These are phyloP conservation scores for Dendrobium huoshanense DNA, from an alignment of 106 monocot species.

Conservation along the genomic window DNA sequence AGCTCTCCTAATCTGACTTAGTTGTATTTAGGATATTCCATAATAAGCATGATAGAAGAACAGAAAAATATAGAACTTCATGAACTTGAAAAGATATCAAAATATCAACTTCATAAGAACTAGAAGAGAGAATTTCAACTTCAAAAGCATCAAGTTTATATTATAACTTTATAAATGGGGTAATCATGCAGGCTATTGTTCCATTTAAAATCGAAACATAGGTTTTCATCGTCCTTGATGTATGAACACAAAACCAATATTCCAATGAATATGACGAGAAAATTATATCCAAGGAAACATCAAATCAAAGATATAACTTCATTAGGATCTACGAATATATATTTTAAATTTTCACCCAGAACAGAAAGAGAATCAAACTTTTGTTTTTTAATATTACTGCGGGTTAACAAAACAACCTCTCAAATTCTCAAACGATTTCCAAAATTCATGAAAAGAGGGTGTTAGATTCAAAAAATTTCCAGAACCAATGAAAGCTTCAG, in stretches of 20 bases:
- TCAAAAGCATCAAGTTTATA: too few relatives aligned
- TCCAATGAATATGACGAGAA: not conserved
- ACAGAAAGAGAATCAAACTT: not conserved
- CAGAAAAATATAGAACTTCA: too few relatives aligned
- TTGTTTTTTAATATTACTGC: not conserved
- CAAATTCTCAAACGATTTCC: too few relatives aligned
- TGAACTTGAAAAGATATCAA: too few relatives aligned
- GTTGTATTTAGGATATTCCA: too few relatives aligned
- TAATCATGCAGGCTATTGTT: not conserved
- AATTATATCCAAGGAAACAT: not conserved
- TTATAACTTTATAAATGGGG: too few relatives aligned
- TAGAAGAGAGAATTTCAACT: too few relatives aligned
- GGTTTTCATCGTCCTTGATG: not conserved
- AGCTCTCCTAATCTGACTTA: too few relatives aligned
- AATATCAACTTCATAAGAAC: too few relatives aligned
- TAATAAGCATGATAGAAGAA: too few relatives aligned
- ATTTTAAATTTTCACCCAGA: not conserved
- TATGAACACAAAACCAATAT: not conserved
- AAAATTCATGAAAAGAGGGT: not conserved
- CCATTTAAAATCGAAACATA: not conserved
- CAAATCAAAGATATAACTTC: not conserved
- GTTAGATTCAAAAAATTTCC: not conserved
- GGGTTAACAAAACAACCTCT: not conserved
- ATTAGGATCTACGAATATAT: not conserved
- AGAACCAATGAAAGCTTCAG: not conserved